A percentile compares a stretch with the other conserved stretches of the same genome.
phyloP scores from a whole-genome alignment of 305 asterid genomes.

The Plantago lanceolata region DNA sequence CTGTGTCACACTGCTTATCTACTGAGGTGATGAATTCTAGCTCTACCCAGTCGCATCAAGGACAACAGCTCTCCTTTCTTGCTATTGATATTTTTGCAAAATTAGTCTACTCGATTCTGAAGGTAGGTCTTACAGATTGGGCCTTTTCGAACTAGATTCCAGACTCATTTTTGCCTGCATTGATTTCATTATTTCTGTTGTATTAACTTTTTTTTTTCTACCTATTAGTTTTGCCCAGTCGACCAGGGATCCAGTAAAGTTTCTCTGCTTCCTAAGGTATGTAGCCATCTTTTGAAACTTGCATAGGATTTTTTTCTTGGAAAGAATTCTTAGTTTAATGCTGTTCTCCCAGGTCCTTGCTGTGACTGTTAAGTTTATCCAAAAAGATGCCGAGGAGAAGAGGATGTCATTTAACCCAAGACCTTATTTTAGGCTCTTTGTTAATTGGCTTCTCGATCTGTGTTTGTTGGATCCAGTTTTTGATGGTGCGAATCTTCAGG shows the following conservation, averaged over 20 bases:
- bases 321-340: conserved; percentile 14
- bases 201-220: conserved; percentile 25
- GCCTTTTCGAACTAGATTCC: conserved; percentile 8
- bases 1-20: conserved; percentile 82
- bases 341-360: conserved; percentile 63
- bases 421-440: conserved; percentile 86
- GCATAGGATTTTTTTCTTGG: conserved; percentile 4
- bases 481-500: conserved; percentile 97
- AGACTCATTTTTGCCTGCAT: neutral
- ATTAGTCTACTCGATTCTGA: conserved; percentile 75
- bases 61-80: conserved; percentile 82
- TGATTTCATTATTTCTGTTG: conserved; percentile 11
- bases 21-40: conserved; percentile 66
- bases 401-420: conserved; percentile 70
- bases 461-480: conserved; percentile 81
- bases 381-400: conserved; percentile 80
- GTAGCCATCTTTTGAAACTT: conserved; percentile 14
- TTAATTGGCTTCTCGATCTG: conserved; percentile 86
- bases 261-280: conserved; percentile 80
- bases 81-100: conserved; percentile 92
- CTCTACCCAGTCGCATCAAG: conserved; percentile 62
- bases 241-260: conserved; percentile 75
- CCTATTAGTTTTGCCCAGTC: conserved; percentile 61
- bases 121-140: conserved; percentile 44
- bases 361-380: conserved; percentile 73